These are phyloP conservation scores for Prunus kanzakura DNA, from an alignment of 306 rosid species.

Conservation along the genomic window DNA sequence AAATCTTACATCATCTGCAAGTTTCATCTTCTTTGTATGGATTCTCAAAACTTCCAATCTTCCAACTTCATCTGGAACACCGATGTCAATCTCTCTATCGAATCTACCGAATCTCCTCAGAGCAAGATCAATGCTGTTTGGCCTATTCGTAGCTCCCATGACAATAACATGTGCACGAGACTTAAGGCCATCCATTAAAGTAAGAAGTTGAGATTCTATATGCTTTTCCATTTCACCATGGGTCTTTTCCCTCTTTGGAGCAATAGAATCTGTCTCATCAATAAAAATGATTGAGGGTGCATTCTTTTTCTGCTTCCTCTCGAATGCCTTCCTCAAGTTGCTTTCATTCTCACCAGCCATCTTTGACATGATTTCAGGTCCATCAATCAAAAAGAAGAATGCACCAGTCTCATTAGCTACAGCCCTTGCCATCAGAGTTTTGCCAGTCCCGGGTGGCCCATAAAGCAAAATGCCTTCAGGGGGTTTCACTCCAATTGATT, in stretches of 20 bases:
- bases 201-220: conserved; percentile 66
- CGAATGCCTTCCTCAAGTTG: conserved; percentile 69
- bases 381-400: conserved; percentile 67
- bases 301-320: conserved; percentile 76
- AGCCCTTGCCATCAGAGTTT: conserved; percentile 64
- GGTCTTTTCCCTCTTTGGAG: conserved; percentile 73
- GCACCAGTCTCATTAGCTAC: conserved; percentile 77
- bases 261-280: conserved; percentile 67
- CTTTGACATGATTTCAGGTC: conserved; percentile 76
- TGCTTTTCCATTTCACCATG: conserved; percentile 76
- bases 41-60: conserved; percentile 69
- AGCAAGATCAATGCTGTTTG: conserved; percentile 65
- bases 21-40: conserved; percentile 72
- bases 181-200: conserved; percentile 77
- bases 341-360: conserved; percentile 75
- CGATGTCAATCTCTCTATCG: conserved; percentile 69
- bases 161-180: conserved; percentile 55
- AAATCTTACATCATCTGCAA: conserved; percentile 54
- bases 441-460: conserved; percentile 78
- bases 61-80: conserved; percentile 70
- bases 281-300: conserved; percentile 70
- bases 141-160: conserved; percentile 68
- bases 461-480: conserved; percentile 71
- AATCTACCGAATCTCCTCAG: conserved; percentile 69
- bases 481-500: conserved; percentile 68